Conservation (phyloP, 306 rosid species). For the Sesbania bispinosa region DNA sequence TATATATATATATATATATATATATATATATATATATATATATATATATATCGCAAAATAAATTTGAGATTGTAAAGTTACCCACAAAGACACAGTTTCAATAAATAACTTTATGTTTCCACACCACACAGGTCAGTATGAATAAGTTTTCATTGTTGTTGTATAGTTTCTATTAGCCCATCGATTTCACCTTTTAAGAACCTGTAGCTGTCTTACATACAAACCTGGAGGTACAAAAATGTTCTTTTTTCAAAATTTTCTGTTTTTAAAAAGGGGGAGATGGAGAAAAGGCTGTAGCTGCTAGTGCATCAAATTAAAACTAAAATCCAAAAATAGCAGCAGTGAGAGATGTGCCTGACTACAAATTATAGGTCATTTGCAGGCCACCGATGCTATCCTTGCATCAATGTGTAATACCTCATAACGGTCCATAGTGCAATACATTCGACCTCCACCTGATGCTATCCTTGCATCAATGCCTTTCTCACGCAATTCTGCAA, state of each 20-base stretch:
- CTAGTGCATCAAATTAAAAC: neutral
- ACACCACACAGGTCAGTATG: too few species aligned
- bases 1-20: too few species aligned
- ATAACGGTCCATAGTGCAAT: slow-evolving; percentile 89
- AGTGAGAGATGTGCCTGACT: neutral
- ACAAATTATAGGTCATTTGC: too few species aligned
- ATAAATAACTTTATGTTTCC: too few species aligned
- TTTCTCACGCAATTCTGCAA: slow-evolving; percentile 56
- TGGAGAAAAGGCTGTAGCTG: too few species aligned
- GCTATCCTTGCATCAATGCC: slow-evolving; percentile 85
- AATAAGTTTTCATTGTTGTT: neutral
- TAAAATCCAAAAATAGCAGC: neutral
- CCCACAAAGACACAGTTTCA: too few species aligned
- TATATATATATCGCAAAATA: too few species aligned
- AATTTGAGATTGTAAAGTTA: too few species aligned
- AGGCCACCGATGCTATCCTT: neutral
- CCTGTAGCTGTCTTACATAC: too few species aligned
- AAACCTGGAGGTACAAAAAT: neutral
- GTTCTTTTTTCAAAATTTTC: neutral
- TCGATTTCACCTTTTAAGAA: neutral
- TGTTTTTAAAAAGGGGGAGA: neutral
- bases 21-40: too few species aligned
- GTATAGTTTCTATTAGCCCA: neutral
- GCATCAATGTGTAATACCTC: slow-evolving; percentile 53
- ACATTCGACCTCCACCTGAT: slow-evolving; percentile 96